Conservation (phyloP, 2,329 filamentous ascomycete species). For the Macrophomina phaseolina region DNA sequence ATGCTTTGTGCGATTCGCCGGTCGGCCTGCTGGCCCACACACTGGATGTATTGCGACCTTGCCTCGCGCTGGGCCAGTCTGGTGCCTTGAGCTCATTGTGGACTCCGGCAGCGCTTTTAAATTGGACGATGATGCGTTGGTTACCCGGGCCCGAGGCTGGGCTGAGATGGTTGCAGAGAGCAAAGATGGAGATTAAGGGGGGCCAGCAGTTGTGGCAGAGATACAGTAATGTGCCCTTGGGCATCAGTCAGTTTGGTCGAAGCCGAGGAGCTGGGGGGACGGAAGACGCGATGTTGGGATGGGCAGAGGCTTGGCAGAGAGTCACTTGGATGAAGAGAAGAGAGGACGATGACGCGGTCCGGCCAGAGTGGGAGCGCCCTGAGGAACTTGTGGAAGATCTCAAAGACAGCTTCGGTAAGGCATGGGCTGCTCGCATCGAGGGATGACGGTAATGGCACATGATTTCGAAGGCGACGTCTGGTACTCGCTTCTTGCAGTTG, state of each 20-base stretch:
- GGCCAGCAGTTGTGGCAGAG: conserved; percentile 15
- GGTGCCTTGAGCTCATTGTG: background rate
- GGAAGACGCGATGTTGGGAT: conserved; percentile 37
- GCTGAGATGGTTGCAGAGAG: conserved; percentile 55
- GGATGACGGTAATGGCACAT: background rate
- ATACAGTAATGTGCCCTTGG: conserved; percentile 40
- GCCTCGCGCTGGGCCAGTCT: conserved; percentile 6
- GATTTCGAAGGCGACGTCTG: background rate
- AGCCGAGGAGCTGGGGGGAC: conserved; percentile 5
- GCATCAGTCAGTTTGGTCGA: conserved; percentile 47
- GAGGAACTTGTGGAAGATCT: conserved; percentile 49
- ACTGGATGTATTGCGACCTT: conserved; percentile 41
- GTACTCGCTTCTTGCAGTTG: background rate
- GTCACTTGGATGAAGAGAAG: conserved; percentile 47
- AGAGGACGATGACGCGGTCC: conserved; percentile 36
- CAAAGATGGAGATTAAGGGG: background rate
- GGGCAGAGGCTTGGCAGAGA: conserved; percentile 45
- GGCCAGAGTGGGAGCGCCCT: conserved; percentile 50
- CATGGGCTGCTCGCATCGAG: conserved; percentile 27
- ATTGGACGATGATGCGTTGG: conserved; percentile 68
- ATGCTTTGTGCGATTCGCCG: conserved; percentile 47
- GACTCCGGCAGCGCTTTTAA: conserved; percentile 51
- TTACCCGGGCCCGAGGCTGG: conserved; percentile 68
- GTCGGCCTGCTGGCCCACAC: conserved; percentile 42
- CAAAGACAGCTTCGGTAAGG: conserved; percentile 45